Base-by-base conservation (phyloP, 495 filamentous ascomycete genomes). In the Filosporella fistucella region DNA sequence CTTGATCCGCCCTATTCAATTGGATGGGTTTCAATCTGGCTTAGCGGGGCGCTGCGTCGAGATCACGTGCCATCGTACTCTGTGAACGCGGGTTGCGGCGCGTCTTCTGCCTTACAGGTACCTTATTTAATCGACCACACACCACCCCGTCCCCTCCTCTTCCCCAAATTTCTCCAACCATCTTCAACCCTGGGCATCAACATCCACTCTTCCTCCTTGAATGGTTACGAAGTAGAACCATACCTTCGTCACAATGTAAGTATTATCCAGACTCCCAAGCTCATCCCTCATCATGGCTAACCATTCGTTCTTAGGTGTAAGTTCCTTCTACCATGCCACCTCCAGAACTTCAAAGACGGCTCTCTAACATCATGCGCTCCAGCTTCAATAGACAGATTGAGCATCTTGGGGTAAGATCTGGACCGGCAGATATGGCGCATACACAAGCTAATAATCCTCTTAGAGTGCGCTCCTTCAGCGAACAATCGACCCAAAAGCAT, bases 381-480 rank as follows among this genome's bases (percentile, higher is more conserved):
- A 68, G 59, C 58, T 63, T 70, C 80, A 62, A 89, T 98, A 48
- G 89, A 98, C 63, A 93, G 87, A 60, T 77, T 98, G 51, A 85
- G 82, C 36, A 94, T 96, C 48, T 60, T 79, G 56, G 91, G 84
- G 84, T 86, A 71, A 55, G 70, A 29, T 24, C 23, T 10, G 45
- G 14, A 21, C 11, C 23, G 40, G 8, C 18, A 41, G 14, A 13
- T 3, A 20, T 12, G n/a, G 21, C 16, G 1, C 22, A 37, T 20
- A 3, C n/a, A 20, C 30, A 36, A 48, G 14, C 28, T 29, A 22
- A 39, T 11, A 18, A 12, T 55, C 42, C 13, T 8, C 21, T 21
- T 51, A 88, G 93, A 60, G 76, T 98, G 56, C 89, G 93, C 50
- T 96, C 91, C 44, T 98, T 98, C 66, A 86, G 88, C 66, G n/a